Percentiles rank a stretch among this genome's conserved stretches.
Evolutionary conservation across 225 moss, liverwort and hornwort genomes (phyloP).

Genomic region (Antitrichia curtipendula): DNA sequence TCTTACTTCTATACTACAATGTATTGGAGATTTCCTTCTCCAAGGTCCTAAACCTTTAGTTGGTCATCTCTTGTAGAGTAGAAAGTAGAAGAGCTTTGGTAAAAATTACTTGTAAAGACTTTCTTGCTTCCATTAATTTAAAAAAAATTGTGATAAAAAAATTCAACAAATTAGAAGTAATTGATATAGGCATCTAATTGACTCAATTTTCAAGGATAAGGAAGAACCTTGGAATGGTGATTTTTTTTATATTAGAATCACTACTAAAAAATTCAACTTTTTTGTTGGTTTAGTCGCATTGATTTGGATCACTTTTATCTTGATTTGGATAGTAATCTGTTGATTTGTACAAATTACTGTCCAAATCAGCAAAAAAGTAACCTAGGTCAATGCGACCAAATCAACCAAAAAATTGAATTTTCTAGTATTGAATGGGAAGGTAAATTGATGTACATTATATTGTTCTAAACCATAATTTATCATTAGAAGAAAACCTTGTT

Average conservation of each 20-base stretch:
- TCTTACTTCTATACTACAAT: neutral
- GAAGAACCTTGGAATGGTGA: fast-evolving
- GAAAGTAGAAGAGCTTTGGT: fast-evolving
- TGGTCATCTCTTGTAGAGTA: fast-evolving
- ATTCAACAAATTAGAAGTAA: neutral
- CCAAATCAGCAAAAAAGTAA: no score
- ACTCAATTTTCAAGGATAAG: neutral
- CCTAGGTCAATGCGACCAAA: no score
- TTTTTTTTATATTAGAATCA: no score
- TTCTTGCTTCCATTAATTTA: neutral
- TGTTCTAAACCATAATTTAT: neutral
- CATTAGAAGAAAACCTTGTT: fast-evolving
- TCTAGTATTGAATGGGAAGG: neutral
- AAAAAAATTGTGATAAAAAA: neutral
- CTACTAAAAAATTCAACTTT: no score
- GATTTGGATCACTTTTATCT: no score
- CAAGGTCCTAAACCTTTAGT: neutral
- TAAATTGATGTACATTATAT: fast-evolving
- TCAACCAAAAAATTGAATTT: no score
- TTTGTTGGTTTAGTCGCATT: no score
- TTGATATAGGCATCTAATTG: neutral
- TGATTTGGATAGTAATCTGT: no score
- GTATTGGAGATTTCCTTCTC: neutral
- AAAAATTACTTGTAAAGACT: neutral
- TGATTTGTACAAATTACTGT: no score